A percentile compares a stretch with the other conserved stretches of the same genome.
These are phyloP conservation scores for Fonsecaea erecta DNA, from an alignment of 2,329 filamentous ascomycete genomes.

Conservation along the genomic window DNA sequence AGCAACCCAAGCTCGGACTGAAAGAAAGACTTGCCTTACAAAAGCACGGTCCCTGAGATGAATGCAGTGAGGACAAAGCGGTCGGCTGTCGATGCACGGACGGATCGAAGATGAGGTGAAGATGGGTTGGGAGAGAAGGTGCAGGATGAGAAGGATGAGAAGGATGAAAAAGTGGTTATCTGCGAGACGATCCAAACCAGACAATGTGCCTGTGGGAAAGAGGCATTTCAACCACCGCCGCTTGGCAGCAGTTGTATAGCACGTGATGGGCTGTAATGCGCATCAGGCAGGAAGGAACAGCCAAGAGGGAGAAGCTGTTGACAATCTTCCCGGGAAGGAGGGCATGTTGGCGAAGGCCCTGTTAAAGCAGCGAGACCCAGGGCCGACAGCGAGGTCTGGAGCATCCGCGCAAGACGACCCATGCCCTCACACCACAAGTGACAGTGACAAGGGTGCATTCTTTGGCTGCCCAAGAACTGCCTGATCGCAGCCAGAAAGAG, in stretches of 20 bases:
- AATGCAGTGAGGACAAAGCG: background rate
- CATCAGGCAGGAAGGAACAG: background rate
- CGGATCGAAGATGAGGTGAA: background rate
- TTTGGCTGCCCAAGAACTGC: background rate
- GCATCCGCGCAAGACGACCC: background rate
- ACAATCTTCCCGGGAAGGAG: background rate
- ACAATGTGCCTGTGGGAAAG: background rate
- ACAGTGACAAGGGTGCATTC: background rate
- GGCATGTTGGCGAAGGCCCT: background rate
- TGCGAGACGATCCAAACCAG: background rate
- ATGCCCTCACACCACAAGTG: background rate
- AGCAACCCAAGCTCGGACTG: background rate
- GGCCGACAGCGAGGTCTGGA: conserved; percentile 1
- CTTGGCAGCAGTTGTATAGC: background rate
- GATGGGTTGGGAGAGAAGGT: background rate
- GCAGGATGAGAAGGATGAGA: background rate
- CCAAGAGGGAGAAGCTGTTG: background rate
- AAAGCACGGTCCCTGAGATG: background rate
- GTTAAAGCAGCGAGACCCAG: background rate
- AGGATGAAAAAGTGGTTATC: no score
- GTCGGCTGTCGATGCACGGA: background rate
- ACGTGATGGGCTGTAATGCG: background rate
- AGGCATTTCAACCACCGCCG: background rate
- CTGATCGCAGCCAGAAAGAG: background rate
- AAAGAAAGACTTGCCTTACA: background rate